Evolutionary conservation across 176 grass and related monocot genomes (phyloP).

Genomic region (Phoenix roebelenii): DNA sequence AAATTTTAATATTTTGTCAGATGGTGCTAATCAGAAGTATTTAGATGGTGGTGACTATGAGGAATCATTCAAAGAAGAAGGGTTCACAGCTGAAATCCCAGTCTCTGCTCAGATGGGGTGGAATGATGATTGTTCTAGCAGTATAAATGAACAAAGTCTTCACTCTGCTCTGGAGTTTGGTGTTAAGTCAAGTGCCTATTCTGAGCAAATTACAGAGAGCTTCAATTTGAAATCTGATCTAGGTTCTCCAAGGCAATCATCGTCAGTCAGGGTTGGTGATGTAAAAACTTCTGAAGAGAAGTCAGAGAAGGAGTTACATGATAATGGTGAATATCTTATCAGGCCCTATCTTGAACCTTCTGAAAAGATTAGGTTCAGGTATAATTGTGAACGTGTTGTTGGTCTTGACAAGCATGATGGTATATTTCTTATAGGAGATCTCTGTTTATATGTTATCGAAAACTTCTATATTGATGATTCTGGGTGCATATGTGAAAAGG

Average conservation of each 20-base stretch:
- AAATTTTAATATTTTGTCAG: constrained; percentile 67
- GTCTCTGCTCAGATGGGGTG: constrained; percentile 52
- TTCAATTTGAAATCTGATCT: constrained; percentile 62
- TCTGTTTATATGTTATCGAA: constrained; percentile 94
- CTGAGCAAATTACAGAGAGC: constrained; percentile 63
- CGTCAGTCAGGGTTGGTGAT: constrained; percentile 57
- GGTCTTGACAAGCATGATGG: constrained; percentile 95
- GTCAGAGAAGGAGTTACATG: constrained; percentile 77
- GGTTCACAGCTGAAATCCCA: constrained; percentile 56
- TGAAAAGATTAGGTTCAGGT: constrained; percentile 84
- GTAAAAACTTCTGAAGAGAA: constrained; percentile 72
- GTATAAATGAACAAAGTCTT: constrained; percentile 84
- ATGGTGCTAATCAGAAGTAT: constrained; percentile 42
- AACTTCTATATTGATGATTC: constrained; percentile 95
- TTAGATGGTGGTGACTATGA: constrained; percentile 52
- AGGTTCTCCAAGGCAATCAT: constrained; percentile 52
- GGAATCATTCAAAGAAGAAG: constrained; percentile 53
- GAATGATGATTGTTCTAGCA: constrained; percentile 74
- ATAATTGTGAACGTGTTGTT: constrained; percentile 93
- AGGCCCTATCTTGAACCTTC: constrained; percentile 91
- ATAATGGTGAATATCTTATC: constrained; percentile 97
- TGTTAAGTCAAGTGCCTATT: constrained; percentile 73
- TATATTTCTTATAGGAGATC: constrained; percentile 95
- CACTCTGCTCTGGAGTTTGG: constrained; percentile 82
- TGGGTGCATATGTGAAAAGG: constrained; percentile 90